phyloP scores from a whole-genome alignment of 2,329 filamentous ascomycete genomes.

The Curvularia sp. region DNA sequence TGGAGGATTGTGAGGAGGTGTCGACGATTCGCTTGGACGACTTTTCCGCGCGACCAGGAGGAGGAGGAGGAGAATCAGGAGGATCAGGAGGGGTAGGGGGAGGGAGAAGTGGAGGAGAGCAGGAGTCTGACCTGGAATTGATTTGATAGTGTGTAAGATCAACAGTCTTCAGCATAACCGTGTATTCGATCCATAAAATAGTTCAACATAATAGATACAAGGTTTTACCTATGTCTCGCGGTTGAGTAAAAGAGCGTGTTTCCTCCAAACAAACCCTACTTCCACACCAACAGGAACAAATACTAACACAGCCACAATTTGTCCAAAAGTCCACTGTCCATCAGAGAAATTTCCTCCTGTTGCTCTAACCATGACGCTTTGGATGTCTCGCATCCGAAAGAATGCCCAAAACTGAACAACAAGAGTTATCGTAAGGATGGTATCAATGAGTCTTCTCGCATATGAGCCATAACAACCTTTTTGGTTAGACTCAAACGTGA shows the following conservation, averaged over 20 bases:
- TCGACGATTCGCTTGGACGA: conserved; percentile 2
- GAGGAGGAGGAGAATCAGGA: not conserved
- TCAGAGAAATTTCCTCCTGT: not conserved
- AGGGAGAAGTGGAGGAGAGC: no score
- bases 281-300: not conserved
- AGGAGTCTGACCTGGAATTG: not conserved
- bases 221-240: no score
- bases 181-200: no score
- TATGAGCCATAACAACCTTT: not conserved
- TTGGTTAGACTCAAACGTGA: not conserved
- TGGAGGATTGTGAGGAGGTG: not conserved
- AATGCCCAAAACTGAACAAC: not conserved
- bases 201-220: no score
- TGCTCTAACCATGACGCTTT: not conserved
- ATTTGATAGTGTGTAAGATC: no score
- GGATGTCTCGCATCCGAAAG: not conserved
- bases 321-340: not conserved
- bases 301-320: not conserved
- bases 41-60: not conserved
- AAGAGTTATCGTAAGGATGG: not conserved
- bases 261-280: not conserved
- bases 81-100: no score
- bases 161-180: no score
- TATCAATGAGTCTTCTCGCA: not conserved
- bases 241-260: not conserved